Evolutionary conservation across 1,284 basidiomycete species (phyloP).

Genomic region (Pulveroboletus sp.): DNA sequence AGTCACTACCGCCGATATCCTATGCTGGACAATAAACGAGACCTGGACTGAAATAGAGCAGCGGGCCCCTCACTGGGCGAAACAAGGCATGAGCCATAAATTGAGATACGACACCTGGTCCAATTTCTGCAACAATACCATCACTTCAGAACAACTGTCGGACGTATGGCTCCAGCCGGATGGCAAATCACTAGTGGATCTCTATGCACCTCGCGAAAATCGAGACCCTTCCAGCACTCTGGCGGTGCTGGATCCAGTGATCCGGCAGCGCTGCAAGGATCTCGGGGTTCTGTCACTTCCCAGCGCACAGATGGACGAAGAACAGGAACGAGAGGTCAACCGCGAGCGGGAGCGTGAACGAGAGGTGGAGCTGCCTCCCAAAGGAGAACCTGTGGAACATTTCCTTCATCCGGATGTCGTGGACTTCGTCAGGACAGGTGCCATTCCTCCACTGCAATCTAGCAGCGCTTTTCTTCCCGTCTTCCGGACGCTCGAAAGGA

Average conservation of each 20-base stretch:
- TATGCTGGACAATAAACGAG: constrained; percentile 46
- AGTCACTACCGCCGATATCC: constrained; percentile 36
- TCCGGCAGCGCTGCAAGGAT: not conserved
- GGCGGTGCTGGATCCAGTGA: constrained; percentile 17
- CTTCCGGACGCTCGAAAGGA: constrained; percentile 8
- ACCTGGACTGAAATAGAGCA: constrained; percentile 44
- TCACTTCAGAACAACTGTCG: constrained; percentile 14
- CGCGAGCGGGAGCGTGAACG: not conserved
- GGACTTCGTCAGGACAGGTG: constrained; percentile 24
- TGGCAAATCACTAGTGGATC: constrained; percentile 36
- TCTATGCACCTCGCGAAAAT: constrained; percentile 31
- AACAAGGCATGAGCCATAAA: constrained; percentile 45
- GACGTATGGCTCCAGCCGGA: constrained; percentile 40
- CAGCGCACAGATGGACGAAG: not conserved
- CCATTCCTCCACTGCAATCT: not conserved
- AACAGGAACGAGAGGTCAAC: not conserved
- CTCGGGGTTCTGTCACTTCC: not conserved
- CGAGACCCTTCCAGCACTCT: not conserved
- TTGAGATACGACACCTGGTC: constrained; percentile 36
- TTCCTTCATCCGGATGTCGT: constrained; percentile 9
- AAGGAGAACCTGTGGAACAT: not conserved
- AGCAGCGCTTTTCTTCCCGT: constrained; percentile 2
- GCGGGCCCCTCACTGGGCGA: constrained; percentile 44
- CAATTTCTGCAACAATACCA: constrained; percentile 3
- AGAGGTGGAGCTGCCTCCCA: not conserved